Evolutionary conservation across 2,329 filamentous ascomycete species (phyloP).

Genomic region (Aspergillus intermedius): DNA sequence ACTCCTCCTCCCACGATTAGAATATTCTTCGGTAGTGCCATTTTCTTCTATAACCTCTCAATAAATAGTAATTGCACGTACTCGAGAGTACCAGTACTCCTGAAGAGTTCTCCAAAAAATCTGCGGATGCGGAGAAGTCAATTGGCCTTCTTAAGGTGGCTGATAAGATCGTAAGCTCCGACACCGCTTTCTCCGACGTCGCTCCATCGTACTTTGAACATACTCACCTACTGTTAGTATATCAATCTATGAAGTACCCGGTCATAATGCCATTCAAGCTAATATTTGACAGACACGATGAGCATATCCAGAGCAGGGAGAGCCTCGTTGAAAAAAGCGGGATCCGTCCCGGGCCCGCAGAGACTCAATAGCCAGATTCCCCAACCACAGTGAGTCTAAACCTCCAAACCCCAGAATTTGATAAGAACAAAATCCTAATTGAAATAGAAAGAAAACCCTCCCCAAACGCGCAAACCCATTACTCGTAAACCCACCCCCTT

Average conservation of each 20-base stretch:
- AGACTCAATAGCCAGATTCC: conserved; percentile 1
- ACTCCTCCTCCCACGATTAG: conserved; percentile 39
- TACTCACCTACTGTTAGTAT: neutral
- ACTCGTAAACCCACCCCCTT: conserved; percentile 13
- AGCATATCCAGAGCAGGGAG: conserved; percentile 19
- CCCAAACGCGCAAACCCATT: conserved; percentile 20
- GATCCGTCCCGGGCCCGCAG: conserved; percentile 14
- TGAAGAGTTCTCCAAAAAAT: neutral
- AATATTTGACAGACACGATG: conserved; percentile 11
- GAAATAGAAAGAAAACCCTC: conserved; percentile 8
- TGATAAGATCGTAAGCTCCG: neutral
- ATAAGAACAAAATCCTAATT: neutral
- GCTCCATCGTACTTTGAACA: neutral
- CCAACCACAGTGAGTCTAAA: neutral
- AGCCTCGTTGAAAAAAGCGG: conserved; percentile 16
- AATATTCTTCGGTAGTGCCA: conserved; percentile 31
- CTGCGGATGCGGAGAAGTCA: neutral
- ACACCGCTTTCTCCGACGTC: neutral
- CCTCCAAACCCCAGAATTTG: too few relatives aligned
- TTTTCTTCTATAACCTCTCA: conserved; percentile 3
- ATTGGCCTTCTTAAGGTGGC: neutral
- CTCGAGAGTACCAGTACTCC: too few relatives aligned
- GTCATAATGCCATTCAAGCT: neutral
- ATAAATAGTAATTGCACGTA: too few relatives aligned
- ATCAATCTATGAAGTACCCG: neutral